Conservation (phyloP, 2,329 filamentous ascomycete species). For the Mycocentrospora acerina region DNA sequence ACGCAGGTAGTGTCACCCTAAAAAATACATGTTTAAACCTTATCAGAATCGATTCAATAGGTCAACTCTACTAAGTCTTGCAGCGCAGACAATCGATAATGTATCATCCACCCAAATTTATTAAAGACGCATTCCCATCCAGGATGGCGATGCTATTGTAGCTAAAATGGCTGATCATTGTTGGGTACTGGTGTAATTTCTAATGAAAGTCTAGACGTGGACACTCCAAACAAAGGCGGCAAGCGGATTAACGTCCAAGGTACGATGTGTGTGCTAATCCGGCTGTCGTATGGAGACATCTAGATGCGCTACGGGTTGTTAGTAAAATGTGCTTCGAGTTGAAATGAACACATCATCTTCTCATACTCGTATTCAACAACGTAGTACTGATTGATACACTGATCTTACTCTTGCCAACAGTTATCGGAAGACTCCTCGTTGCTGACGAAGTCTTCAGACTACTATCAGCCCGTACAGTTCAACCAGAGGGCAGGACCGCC, state of each 20-base stretch:
- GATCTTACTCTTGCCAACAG: slow-evolving; percentile 15
- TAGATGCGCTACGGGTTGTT: slow-evolving; percentile 12
- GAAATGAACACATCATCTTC: slow-evolving; percentile 2
- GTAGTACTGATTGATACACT: slow-evolving; percentile 9
- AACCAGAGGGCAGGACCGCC: slow-evolving; percentile 14
- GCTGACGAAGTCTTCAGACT: slow-evolving; percentile 18
- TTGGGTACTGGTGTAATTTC: slow-evolving; percentile 7
- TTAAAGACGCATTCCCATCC: no score
- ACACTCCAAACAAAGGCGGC: slow-evolving; percentile 2
- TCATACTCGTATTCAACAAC: slow-evolving; percentile 13
- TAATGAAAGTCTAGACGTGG: slow-evolving; percentile 2
- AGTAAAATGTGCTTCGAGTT: not conserved
- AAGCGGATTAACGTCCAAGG: slow-evolving; percentile 5
- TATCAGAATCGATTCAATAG: no score
- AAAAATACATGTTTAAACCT: no score
- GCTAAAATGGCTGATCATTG: no score
- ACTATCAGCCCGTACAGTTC: slow-evolving; percentile 31
- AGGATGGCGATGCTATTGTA: no score
- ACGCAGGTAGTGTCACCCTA: no score
- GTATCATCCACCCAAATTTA: no score
- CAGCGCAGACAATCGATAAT: no score
- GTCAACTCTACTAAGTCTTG: no score
- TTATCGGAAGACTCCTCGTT: slow-evolving; percentile 2
- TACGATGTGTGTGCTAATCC: slow-evolving; percentile 10
- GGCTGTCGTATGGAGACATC: slow-evolving; percentile 11